A percentile compares a stretch with the other conserved stretches of the same genome.
phyloP scores from a whole-genome alignment of 106 monocot species.

The Ottelia alismoides region DNA sequence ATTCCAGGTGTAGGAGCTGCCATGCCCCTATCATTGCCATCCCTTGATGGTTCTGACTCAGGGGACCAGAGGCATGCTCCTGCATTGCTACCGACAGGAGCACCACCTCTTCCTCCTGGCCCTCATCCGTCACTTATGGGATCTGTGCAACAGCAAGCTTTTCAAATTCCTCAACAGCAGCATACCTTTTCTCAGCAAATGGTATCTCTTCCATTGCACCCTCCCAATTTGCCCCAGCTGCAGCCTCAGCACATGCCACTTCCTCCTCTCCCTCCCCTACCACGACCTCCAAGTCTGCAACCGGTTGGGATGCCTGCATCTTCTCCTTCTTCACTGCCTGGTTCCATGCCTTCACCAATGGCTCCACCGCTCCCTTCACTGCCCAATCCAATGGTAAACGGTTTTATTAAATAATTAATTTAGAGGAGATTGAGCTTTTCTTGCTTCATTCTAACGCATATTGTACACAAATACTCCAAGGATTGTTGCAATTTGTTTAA shows the following conservation, averaged over 20 bases:
- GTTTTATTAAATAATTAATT: background rate
- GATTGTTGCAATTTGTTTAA: too few relatives aligned
- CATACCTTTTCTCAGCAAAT: constrained; percentile 53
- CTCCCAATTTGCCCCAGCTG: constrained; percentile 50
- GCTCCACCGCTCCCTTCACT: constrained; percentile 29
- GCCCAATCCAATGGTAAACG: constrained; percentile 69
- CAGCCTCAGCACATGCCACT: constrained; percentile 59
- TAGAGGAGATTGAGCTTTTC: too few relatives aligned
- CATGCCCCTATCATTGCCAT: constrained; percentile 47
- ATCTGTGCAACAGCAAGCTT: constrained; percentile 53
- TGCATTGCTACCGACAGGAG: constrained; percentile 33
- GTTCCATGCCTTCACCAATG: constrained; percentile 41
- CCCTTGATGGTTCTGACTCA: constrained; percentile 62
- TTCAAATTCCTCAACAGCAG: constrained; percentile 37
- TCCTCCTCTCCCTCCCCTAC: constrained; percentile 42
- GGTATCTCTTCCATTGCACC: constrained; percentile 31
- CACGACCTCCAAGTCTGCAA: constrained; percentile 19
- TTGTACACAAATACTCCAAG: too few relatives aligned
- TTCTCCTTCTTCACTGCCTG: constrained; percentile 10
- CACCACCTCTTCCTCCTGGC: constrained; percentile 93
- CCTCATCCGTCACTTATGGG: constrained; percentile 89
- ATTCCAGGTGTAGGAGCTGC: constrained; percentile 92
- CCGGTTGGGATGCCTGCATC: constrained; percentile 12
- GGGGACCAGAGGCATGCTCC: constrained; percentile 56
- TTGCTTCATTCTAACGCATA: too few relatives aligned